Percentiles rank a stretch among this genome's conserved stretches.
These are phyloP conservation scores for Penicillium bialowiezense DNA, from an alignment of 495 filamentous ascomycete genomes.

Conservation along the genomic window DNA sequence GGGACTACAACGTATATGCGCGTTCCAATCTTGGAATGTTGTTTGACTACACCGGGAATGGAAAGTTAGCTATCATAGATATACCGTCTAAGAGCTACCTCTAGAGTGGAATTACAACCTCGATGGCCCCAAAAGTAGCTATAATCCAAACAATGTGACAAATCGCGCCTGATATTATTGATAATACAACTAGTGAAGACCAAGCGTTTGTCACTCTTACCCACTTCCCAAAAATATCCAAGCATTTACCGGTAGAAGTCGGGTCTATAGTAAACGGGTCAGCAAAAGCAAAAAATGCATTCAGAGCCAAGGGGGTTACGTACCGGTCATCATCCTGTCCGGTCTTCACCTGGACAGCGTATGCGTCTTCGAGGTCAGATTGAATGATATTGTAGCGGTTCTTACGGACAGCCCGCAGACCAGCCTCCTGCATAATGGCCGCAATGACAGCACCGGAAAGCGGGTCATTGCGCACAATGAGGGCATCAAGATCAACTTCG, in stretches of 20 bases:
- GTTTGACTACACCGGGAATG: too few species aligned
- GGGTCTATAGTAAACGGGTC: conserved; percentile 33
- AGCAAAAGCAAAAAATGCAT: conserved; percentile 10
- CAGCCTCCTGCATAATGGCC: conserved; percentile 98
- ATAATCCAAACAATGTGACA: conserved; percentile 21
- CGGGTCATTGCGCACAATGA: conserved; percentile 95
- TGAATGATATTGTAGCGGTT: conserved; percentile 99
- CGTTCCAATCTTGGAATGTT: too few species aligned
- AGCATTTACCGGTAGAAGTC: conserved; percentile 55
- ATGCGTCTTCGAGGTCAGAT: conserved; percentile 91
- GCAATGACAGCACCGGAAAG: conserved; percentile 94
- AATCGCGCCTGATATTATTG: conserved; percentile 31
- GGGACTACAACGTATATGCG: too few species aligned
- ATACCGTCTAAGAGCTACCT: too few species aligned
- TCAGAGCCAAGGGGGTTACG: conserved; percentile 13
- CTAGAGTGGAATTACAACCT: too few species aligned
- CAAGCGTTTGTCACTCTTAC: conserved; percentile 24
- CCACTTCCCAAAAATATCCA: conserved; percentile 5
- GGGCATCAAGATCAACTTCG: conserved; percentile 90
- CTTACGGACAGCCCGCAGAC: conserved; percentile 91
- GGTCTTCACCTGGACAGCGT: conserved; percentile 91
- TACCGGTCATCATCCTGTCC: conserved; percentile 65
- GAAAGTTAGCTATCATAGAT: too few species aligned
- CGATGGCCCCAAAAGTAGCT: neutral
- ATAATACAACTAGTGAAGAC: conserved; percentile 35